These are phyloP conservation scores for Mycena floridula DNA, from an alignment of 768 basidiomycete species.

Conservation along the genomic window DNA sequence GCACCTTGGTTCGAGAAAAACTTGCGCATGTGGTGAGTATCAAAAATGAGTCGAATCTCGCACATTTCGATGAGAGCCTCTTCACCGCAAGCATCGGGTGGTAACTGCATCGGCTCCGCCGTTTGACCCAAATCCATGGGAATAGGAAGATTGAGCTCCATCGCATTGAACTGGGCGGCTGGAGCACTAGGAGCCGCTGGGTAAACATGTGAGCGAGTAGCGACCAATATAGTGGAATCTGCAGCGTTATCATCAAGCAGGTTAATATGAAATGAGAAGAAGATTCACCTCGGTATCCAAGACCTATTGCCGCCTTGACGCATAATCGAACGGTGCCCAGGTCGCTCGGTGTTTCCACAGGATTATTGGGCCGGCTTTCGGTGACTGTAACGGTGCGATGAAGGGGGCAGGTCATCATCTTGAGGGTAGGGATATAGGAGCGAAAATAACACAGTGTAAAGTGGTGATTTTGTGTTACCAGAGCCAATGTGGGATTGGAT, in stretches of 20 bases:
- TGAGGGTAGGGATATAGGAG: conserved; percentile 35
- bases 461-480: conserved; percentile 60
- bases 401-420: conserved; percentile 44
- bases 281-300: conserved; percentile 50
- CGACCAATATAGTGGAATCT: conserved; percentile 58
- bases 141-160: conserved; percentile 36
- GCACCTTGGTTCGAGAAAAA: background rate
- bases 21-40: conserved; percentile 40
- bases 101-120: conserved; percentile 22
- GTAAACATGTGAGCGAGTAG: conserved; percentile 50
- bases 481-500: conserved; percentile 47
- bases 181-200: conserved; percentile 25
- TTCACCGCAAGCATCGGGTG: conserved; percentile 55
- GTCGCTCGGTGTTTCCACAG: conserved; percentile 23
- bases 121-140: conserved; percentile 20
- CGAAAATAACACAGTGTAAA: conserved; percentile 51
- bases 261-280: background rate
- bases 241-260: conserved; percentile 2
- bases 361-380: conserved; percentile 26
- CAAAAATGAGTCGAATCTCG: conserved; percentile 48
- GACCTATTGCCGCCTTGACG: conserved; percentile 50
- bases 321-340: conserved; percentile 41
- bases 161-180: conserved; percentile 26
- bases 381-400: conserved; percentile 28
- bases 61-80: conserved; percentile 55